These are phyloP conservation scores for Nicotiana knightiana DNA, from an alignment of 257 asterid genomes.

Conservation along the genomic window DNA sequence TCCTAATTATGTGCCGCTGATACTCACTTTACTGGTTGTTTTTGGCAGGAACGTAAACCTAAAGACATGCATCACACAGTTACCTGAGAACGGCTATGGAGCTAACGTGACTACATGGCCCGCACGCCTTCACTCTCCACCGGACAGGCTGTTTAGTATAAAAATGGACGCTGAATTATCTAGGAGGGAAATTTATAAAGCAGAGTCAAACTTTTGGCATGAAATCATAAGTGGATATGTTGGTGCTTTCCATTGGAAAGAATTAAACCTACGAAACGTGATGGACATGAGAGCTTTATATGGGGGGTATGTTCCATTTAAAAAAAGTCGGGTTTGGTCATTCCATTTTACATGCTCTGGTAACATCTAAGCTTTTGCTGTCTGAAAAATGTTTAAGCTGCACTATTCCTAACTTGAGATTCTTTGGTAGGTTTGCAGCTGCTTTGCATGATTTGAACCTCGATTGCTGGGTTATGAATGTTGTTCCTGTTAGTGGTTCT, in stretches of 20 bases:
- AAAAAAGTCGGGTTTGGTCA: background rate
- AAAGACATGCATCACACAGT: constrained; percentile 40
- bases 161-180: constrained; percentile 56
- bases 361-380: background rate
- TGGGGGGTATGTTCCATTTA: constrained; percentile 44
- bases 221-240: constrained; percentile 49
- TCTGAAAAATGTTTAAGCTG: background rate
- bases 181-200: constrained; percentile 55
- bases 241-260: constrained; percentile 34
- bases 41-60: constrained; percentile 35
- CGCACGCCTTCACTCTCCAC: constrained; percentile 55
- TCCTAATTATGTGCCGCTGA: background rate
- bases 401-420: background rate
- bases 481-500: constrained; percentile 45
- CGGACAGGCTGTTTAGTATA: constrained; percentile 49
- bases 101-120: constrained; percentile 50
- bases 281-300: constrained; percentile 71
- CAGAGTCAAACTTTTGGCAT: constrained; percentile 44
- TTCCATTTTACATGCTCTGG: background rate
- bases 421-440: constrained; percentile 47
- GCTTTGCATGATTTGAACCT: constrained; percentile 44
- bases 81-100: constrained; percentile 54
- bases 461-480: constrained; percentile 67
- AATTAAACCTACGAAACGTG: constrained; percentile 36
- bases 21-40: background rate